These are phyloP conservation scores for Barbarea vulgaris DNA, from an alignment of 345 rosid species.

Conservation along the genomic window DNA sequence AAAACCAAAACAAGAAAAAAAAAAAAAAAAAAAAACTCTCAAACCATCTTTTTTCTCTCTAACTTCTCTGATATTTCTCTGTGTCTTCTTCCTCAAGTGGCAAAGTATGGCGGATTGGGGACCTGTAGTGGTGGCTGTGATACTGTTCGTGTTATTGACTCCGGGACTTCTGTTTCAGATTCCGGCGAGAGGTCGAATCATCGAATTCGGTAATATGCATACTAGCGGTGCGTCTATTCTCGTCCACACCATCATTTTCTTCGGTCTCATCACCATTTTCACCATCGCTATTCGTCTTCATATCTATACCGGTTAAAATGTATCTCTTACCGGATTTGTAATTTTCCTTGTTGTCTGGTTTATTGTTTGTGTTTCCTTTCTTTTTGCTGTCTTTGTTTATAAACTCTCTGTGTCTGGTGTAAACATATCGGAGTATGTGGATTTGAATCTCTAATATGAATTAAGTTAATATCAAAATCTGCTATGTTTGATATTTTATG, in stretches of 20 bases:
- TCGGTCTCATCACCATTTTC: conserved; percentile 82
- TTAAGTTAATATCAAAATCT: not conserved
- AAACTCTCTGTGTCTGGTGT: not conserved
- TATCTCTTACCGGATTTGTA: not conserved
- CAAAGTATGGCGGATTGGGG: conserved; percentile 89
- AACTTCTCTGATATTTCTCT: not conserved
- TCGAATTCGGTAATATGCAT: conserved; percentile 78
- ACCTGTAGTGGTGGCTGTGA: conserved; percentile 83
- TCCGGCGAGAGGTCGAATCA: conserved; percentile 58
- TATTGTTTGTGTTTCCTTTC: not conserved
- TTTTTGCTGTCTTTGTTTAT: not conserved
- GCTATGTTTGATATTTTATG: not conserved
- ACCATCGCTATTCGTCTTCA: conserved; percentile 70
- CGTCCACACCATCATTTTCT: conserved; percentile 76
- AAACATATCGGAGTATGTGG: not conserved
- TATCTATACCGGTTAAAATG: conserved; percentile 60
- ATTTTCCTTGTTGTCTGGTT: not conserved
- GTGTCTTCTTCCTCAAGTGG: not conserved
- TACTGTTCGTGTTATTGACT: conserved; percentile 73
- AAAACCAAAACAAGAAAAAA: not conserved
- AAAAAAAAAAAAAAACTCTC: not conserved
- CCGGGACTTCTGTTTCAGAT: conserved; percentile 87
- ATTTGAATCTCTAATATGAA: conserved; percentile 3
- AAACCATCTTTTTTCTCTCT: conserved; percentile 5
- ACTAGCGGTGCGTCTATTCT: conserved; percentile 74